Evolutionary conservation across 73 alveolate species (phyloP), one percentile per base, ranked within the genome.

Genomic region (Symbiodinium natans): DNA sequence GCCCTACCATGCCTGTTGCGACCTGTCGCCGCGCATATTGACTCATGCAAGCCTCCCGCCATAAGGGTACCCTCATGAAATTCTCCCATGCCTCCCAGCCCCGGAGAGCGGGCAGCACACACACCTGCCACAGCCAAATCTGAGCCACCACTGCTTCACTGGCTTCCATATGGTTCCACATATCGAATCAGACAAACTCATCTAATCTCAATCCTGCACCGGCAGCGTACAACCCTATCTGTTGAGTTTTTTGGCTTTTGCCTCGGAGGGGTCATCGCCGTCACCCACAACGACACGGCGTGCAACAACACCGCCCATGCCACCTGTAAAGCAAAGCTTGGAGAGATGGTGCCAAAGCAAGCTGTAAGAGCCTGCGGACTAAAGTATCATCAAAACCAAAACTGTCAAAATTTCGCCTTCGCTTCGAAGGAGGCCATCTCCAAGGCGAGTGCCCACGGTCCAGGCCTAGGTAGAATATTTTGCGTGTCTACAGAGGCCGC

Each of bases 361-460:
- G 1, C 71, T 13, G 25, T 10, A 8, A 8, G n/a, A 52, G n/a
- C n/a, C n/a, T n/a, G n/a, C n/a, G n/a, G n/a, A n/a, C n/a, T n/a
- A n/a, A n/a, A n/a, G n/a, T n/a, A n/a, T n/a, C n/a, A 56, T 21
- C 17, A 56, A 56, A 56, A 56, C 75, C 17, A 56, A 56, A 56
- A 21, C 75, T 0, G 27, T 56, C 31, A 21, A 63, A 63, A 63
- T n/a, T 23, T 63, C 34, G 92, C 92, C 95, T 88, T 88, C 95
- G 86, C 95, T 88, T 21, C 95, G 85, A 38, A 88, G 54, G n/a
- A 88, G 74, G 43, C 95, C 95, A 40, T 88, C 95, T 19, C 95
- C 95, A 19, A 41, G 71, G 23, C 95, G 40, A 17, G 86, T 88
- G 41, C 86, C 95, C 31, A 88, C 48, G 21, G 95, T 88, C 95